phyloP scores from a whole-genome alignment of 1,284 basidiomycete species.

The Trichosporon sp. region DNA sequence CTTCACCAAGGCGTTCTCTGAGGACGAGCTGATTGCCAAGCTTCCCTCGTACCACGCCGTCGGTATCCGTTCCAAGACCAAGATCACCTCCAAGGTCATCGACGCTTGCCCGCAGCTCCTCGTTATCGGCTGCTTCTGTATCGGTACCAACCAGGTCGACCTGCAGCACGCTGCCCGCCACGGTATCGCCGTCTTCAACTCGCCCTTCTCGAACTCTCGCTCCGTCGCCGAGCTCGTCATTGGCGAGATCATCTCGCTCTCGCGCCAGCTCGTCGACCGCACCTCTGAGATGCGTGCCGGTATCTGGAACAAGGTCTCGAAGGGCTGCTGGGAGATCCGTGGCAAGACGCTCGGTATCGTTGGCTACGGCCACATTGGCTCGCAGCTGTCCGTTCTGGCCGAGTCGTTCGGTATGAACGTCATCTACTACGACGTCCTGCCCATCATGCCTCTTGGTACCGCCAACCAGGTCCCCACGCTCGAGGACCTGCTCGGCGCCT shows the following conservation, averaged over 20 bases:
- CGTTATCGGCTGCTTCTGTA: constrained; percentile 98
- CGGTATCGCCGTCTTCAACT: constrained; percentile 98
- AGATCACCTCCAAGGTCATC: constrained; percentile 84
- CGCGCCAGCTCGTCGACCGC: constrained; percentile 89
- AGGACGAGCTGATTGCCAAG: constrained; percentile 84
- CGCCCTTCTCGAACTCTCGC: constrained; percentile 98
- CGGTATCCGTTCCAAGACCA: constrained; percentile 96
- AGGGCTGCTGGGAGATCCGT: constrained; percentile 95
- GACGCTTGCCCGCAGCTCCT: constrained; percentile 84
- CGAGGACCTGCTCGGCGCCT: constrained; percentile 65
- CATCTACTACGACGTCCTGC: constrained; percentile 91
- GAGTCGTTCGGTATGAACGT: constrained; percentile 96
- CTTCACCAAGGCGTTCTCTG: constrained; percentile 74
- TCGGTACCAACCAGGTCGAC: constrained; percentile 98
- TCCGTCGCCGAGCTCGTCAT: constrained; percentile 98
- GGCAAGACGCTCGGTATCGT: constrained; percentile 98
- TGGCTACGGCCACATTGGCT: constrained; percentile 97
- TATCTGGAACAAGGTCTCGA: constrained; percentile 98
- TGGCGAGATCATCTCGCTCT: constrained; percentile 86
- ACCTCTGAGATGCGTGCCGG: constrained; percentile 80
- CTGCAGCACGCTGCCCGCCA: constrained; percentile 73
- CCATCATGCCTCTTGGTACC: constrained; percentile 95
- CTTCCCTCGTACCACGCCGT: constrained; percentile 88
- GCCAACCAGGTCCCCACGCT: constrained; percentile 85
- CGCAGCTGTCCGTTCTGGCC: constrained; percentile 93